Conservation (phyloP, 768 basidiomycete species). For the Phaeotremella fagi region DNA sequence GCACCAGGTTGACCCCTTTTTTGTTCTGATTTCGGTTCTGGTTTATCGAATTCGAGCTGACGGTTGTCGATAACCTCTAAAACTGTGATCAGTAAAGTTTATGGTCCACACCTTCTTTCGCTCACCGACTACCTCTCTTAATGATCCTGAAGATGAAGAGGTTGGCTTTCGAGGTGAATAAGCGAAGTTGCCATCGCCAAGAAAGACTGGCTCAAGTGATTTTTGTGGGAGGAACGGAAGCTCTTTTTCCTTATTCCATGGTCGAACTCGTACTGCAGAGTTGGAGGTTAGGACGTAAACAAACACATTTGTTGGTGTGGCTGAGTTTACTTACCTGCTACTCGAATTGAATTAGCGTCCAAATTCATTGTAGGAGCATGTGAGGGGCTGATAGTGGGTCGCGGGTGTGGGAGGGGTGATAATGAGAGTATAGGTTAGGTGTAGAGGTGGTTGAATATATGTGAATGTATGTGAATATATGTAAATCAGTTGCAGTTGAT, state of each 20-base stretch:
- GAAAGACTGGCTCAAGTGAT: constrained; percentile 60
- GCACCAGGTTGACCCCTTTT: constrained; percentile 50
- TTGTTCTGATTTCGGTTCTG: constrained; percentile 62
- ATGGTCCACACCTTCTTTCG: too few relatives aligned
- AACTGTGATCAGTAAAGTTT: too few relatives aligned
- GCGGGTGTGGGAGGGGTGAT: too few relatives aligned
- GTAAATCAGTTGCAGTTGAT: too few relatives aligned
- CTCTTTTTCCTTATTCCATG: constrained; percentile 77
- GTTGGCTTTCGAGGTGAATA: constrained; percentile 15
- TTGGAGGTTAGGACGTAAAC: background rate
- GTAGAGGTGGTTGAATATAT: too few relatives aligned
- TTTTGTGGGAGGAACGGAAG: constrained; percentile 69
- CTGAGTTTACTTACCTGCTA: constrained; percentile 31
- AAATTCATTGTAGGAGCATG: too few relatives aligned
- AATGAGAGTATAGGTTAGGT: too few relatives aligned
- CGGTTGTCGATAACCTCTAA: constrained; percentile 88
- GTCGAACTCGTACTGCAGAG: constrained; percentile 75
- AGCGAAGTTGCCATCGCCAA: constrained; percentile 78
- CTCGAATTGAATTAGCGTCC: constrained; percentile 45
- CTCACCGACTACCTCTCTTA: constrained; percentile 46
- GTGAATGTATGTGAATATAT: too few relatives aligned
- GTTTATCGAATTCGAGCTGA: constrained; percentile 91
- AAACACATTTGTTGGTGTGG: background rate
- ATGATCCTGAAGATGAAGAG: constrained; percentile 22
- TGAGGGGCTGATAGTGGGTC: too few relatives aligned